Base-by-base conservation (phyloP, 2,329 filamentous ascomycete genomes). In the Ascomycota sp. region DNA sequence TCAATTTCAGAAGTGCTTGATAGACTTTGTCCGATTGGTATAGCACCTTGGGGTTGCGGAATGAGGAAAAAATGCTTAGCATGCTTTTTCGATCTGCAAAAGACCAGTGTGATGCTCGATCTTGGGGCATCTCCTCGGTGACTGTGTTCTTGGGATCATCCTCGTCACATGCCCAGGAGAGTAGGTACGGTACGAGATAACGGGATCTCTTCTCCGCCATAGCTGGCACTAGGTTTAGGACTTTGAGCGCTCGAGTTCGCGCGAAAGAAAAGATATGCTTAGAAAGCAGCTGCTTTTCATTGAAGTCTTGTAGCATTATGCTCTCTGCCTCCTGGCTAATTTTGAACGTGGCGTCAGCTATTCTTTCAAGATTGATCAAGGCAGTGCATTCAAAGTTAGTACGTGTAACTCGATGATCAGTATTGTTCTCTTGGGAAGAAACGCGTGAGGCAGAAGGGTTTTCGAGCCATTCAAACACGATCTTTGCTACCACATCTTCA, bases 311-410 rank as follows among this genome's bases (percentile, higher is more conserved):
- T 5, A 70, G 51, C 47, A 91, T 67, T 9, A 65, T 57, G 17
- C 72, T 61, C 22, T 60, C 55, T 3, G 70, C 56, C 34, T 63
- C 56, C 9, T 59, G 50, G 8, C 71, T 53, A 2, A 64, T 56
- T 13, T 61, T 51, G 29, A 69, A 64, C 7, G 68, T 59, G 29
- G 59, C 53, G 10, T 53, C 44, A 4, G 69, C 62, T 15, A 61
- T 48, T 10, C 56, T 55, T 27, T 66, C 55, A 2, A 92, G 51
- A 20, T 59, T 63, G 22, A 61, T 59, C 23, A 86, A 47, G 39
- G 89, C 83, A 13, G 72, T 75, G 47, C 86, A 95, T 48, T 92
- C 75, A 40, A 93, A 98, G 39, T 89, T 72, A 1, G 74, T 81
- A 20, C 69, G 43, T 20, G 61, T 55, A 10, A 48, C 54, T 19